Evolutionary conservation across 305 asterid genomes (phyloP).

Genomic region (Fraxinus baroniana): DNA sequence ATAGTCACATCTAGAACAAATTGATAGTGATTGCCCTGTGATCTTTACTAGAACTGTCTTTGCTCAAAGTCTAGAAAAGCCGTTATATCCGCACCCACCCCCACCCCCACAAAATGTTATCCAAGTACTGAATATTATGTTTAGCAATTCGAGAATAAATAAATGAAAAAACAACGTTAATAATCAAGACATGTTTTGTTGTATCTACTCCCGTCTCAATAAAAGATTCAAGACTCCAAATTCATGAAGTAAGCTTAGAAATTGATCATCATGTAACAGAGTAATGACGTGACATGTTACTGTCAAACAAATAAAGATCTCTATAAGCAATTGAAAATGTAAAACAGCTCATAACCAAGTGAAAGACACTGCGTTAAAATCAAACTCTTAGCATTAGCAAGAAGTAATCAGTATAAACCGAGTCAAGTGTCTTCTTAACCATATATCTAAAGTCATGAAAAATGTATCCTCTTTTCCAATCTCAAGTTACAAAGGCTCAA

Average conservation of each 20-base stretch:
- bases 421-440: neutral
- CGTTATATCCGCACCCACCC: neutral
- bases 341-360: neutral
- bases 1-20: neutral
- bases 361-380: neutral
- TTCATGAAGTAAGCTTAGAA: neutral
- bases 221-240: neutral
- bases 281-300: neutral
- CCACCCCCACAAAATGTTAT: neutral
- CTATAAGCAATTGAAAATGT: neutral
- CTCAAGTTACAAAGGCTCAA: conserved; percentile 22
- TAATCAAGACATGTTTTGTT: neutral
- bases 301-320: neutral
- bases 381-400: conserved; percentile 17
- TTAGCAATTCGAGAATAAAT: neutral
- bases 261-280: neutral
- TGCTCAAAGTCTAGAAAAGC: neutral
- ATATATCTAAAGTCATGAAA: conserved; percentile 10
- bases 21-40: neutral
- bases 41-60: neutral
- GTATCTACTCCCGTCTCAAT: neutral
- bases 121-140: neutral
- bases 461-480: conserved; percentile 21
- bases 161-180: neutral
- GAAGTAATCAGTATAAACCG: conserved; percentile 5